Evolutionary conservation across 495 filamentous ascomycete genomes (phyloP).

Genomic region (Lasiosphaeris hirsuta): DNA sequence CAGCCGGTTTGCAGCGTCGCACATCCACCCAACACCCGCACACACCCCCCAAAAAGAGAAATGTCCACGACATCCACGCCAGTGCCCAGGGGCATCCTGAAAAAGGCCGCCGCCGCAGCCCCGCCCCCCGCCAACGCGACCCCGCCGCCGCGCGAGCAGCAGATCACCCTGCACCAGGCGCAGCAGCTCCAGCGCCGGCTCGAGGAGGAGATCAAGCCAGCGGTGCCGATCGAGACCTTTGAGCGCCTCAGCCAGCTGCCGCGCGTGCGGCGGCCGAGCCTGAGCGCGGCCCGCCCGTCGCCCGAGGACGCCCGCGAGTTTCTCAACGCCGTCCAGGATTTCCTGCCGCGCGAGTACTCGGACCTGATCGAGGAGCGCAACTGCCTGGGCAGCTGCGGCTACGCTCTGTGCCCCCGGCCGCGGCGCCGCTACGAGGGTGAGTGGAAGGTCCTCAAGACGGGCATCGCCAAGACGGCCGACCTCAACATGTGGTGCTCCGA

Average conservation of each 20-base stretch:
- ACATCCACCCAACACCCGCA: neutral
- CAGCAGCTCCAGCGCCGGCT: constrained; percentile 61
- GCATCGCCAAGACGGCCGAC: constrained; percentile 55
- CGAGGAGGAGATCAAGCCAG: constrained; percentile 66
- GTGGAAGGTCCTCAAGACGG: constrained; percentile 16
- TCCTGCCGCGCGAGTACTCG: constrained; percentile 84
- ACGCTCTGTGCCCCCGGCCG: constrained; percentile 61
- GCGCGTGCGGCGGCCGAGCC: constrained; percentile 46
- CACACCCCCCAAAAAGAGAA: neutral
- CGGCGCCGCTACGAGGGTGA: constrained; percentile 14
- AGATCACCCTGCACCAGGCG: constrained; percentile 78
- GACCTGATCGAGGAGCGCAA: constrained; percentile 83
- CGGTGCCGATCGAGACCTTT: constrained; percentile 50
- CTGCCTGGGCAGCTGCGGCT: constrained; percentile 74
- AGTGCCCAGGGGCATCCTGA: constrained; percentile 53
- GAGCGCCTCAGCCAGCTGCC: constrained; percentile 67
- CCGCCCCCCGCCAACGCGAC: constrained; percentile 21
- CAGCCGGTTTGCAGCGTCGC: neutral
- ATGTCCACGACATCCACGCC: neutral
- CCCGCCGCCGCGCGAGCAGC: constrained; percentile 41
- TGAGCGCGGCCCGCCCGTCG: constrained; percentile 58
- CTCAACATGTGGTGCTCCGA: constrained; percentile 87
- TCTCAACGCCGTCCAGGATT: constrained; percentile 58
- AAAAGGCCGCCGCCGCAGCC: constrained; percentile 39
- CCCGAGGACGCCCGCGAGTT: constrained; percentile 54